A percentile compares a stretch with the other conserved stretches of the same genome.
Conservation (phyloP, 1,139 yeast genomes). For the Yamadazyma atlantica region DNA sequence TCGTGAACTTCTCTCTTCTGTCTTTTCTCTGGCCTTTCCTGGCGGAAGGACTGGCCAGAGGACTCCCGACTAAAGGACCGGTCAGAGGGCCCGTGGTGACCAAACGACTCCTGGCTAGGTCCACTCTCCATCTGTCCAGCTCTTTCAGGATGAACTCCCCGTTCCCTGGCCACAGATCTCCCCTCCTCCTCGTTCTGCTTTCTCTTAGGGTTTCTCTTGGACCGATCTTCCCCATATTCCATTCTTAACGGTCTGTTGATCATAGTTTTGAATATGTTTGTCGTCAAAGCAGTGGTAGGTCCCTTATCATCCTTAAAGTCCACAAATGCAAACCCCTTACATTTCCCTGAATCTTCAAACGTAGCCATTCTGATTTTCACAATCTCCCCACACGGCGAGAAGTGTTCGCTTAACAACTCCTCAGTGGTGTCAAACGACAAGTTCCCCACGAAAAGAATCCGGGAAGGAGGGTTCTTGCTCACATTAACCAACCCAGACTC, state of each 20-base stretch:
- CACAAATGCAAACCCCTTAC: constrained; percentile 93
- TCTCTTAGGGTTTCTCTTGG: constrained; percentile 63
- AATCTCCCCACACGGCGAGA: constrained; percentile 80
- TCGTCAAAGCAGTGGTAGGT: constrained; percentile 79
- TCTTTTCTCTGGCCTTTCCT: constrained; percentile 7
- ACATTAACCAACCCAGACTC: constrained; percentile 26
- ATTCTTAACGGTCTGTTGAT: constrained; percentile 77
- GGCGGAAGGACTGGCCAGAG: too few species aligned
- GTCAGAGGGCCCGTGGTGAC: too few species aligned
- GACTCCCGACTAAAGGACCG: too few species aligned
- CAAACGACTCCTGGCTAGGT: too few species aligned
- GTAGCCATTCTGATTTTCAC: constrained; percentile 90
- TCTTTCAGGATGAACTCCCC: constrained; percentile 3
- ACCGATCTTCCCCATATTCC: constrained; percentile 95
- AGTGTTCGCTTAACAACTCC: constrained; percentile 73
- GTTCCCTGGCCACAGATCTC: constrained; percentile 12
- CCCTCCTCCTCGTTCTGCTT: constrained; percentile 25
- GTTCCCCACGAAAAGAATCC: constrained; percentile 90
- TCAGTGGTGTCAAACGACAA: constrained; percentile 91
- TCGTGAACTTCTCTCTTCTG: constrained; percentile 6
- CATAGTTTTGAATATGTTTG: constrained; percentile 63
- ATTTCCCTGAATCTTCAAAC: constrained; percentile 91
- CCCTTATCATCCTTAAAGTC: constrained; percentile 82
- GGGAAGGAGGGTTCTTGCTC: constrained; percentile 80
- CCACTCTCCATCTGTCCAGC: background rate